Evolutionary conservation across 805 yeast genomes (phyloP).

Genomic region (Saccharomycopsis microspora): DNA sequence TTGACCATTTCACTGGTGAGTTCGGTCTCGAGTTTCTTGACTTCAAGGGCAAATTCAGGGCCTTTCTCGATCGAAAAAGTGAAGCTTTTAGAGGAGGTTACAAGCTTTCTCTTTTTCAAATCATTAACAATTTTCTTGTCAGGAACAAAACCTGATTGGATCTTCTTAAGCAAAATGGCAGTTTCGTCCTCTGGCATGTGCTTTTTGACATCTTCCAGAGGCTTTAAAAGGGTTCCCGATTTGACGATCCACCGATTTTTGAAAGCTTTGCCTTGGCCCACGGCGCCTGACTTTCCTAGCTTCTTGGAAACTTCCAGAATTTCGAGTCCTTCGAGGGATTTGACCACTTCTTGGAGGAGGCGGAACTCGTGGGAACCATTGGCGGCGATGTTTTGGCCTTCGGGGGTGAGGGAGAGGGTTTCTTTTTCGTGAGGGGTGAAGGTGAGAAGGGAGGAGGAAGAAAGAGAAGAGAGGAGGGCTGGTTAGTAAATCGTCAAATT

Average conservation of each 20-base stretch:
- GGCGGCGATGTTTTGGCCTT: conserved; percentile 67
- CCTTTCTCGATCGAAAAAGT: conserved; percentile 76
- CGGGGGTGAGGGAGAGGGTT: conserved; percentile 62
- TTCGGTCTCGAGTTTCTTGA: conserved; percentile 82
- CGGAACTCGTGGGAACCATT: conserved; percentile 89
- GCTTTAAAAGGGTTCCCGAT: conserved; percentile 68
- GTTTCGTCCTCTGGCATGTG: conserved; percentile 54
- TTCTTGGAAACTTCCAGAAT: conserved; percentile 62
- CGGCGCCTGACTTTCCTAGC: conserved; percentile 74
- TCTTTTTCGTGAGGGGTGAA: conserved; percentile 69
- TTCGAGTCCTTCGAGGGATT: conserved; percentile 68
- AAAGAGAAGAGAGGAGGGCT: conserved; percentile 77
- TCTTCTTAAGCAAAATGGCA: conserved; percentile 47
- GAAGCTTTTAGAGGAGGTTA: conserved; percentile 56
- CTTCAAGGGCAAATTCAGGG: conserved; percentile 68
- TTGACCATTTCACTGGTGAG: conserved; percentile 87
- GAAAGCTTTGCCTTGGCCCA: conserved; percentile 97
- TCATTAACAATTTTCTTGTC: conserved; percentile 66
- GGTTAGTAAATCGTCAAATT: not conserved
- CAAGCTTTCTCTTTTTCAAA: conserved; percentile 87
- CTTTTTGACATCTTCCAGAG: conserved; percentile 38
- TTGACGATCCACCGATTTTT: conserved; percentile 94
- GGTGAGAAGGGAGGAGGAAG: conserved; percentile 71
- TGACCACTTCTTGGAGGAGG: conserved; percentile 61
- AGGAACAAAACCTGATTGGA: conserved; percentile 36